Percentiles rank a stretch among this genome's conserved stretches.
phyloP scores from a whole-genome alignment of 2,329 filamentous ascomycete species.

The Lecanosticta acicola region DNA sequence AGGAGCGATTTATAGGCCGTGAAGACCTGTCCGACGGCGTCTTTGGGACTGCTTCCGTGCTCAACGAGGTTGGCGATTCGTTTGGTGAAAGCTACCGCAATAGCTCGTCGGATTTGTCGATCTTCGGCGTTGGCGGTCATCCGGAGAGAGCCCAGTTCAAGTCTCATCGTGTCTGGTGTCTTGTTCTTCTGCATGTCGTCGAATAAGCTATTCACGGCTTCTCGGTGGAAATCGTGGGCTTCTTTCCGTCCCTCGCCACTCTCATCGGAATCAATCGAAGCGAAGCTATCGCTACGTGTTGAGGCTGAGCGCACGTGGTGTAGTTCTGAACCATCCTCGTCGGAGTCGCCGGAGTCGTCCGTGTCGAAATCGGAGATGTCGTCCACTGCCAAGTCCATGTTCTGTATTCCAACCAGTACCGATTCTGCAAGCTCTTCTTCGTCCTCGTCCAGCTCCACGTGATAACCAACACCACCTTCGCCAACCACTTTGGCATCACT shows the following conservation, averaged over 20 bases:
- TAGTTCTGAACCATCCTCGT: constrained; percentile 37
- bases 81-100: constrained; percentile 79
- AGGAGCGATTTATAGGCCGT: constrained; percentile 55
- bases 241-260: constrained; percentile 39
- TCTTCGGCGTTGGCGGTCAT: constrained; percentile 88
- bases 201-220: constrained; percentile 79
- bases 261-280: constrained; percentile 57
- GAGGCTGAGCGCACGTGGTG: constrained; percentile 35
- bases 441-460: constrained; percentile 56
- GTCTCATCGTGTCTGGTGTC: constrained; percentile 75
- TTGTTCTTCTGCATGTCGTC: constrained; percentile 72
- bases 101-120: constrained; percentile 76
- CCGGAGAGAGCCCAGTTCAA: constrained; percentile 90
- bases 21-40: constrained; percentile 39
- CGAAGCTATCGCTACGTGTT: constrained; percentile 32
- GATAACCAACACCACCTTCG: constrained; percentile 54
- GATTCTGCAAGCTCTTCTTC: constrained; percentile 50
- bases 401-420: constrained; percentile 28
- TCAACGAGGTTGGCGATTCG: constrained; percentile 67
- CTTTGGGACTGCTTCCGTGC: constrained; percentile 32
- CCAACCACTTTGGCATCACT: constrained; percentile 54
- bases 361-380: constrained; percentile 60
- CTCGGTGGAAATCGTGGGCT: constrained; percentile 69
- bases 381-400: constrained; percentile 45
- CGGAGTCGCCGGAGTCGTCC: constrained; percentile 15